phyloP scores from a whole-genome alignment of 192 early-diverging fungal genomes.

The Podila horticola region DNA sequence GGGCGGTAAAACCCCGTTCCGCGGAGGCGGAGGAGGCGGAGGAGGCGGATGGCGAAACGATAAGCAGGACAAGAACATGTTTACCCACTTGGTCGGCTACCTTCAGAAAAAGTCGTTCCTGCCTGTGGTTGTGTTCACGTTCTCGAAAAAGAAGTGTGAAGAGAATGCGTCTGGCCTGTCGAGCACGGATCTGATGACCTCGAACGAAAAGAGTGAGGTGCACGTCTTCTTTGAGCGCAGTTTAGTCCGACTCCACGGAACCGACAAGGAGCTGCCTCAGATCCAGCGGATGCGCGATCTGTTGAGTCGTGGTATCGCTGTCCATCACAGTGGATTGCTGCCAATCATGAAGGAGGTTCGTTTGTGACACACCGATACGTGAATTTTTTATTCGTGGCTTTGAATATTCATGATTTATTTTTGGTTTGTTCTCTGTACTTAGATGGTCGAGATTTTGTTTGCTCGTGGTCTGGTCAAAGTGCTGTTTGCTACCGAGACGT shows the following conservation, averaged over 20 bases:
- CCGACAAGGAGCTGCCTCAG: constrained; percentile 90
- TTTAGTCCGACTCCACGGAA: constrained; percentile 82
- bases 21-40: constrained; percentile 56
- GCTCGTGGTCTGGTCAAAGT: constrained; percentile 88
- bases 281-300: constrained; percentile 85
- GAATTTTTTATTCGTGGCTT: background rate
- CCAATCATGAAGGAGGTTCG: constrained; percentile 95
- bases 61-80: constrained; percentile 79
- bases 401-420: background rate
- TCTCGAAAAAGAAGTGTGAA: constrained; percentile 96
- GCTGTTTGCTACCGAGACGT: constrained; percentile 98
- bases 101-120: constrained; percentile 82
- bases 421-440: constrained; percentile 2
- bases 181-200: constrained; percentile 84
- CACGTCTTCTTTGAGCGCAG: constrained; percentile 88
- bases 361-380: background rate
- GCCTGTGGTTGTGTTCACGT: constrained; percentile 93
- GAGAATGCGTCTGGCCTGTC: constrained; percentile 83
- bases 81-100: constrained; percentile 79
- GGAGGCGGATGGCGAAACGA: constrained; percentile 60
- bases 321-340: constrained; percentile 96
- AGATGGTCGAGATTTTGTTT: constrained; percentile 97
- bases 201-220: constrained; percentile 81
- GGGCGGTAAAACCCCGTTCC: constrained; percentile 41
- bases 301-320: constrained; percentile 91